Evolutionary conservation across 129 eudicot genomes (phyloP), one percentile per base, ranked within the genome.

Genomic region (Lactuca saligna): DNA sequence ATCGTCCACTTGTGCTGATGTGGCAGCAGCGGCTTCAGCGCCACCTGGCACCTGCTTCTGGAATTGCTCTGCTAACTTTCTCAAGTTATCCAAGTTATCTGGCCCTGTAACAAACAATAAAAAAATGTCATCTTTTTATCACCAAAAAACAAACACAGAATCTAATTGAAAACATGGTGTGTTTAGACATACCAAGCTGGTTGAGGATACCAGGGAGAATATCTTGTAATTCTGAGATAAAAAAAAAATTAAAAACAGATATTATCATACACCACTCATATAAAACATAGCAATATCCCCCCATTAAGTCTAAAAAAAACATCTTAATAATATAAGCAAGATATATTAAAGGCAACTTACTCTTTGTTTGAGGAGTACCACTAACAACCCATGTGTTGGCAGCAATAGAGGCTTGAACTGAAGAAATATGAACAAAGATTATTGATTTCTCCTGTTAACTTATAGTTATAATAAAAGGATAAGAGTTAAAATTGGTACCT

Each of bases 51-150:
- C 65, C 74, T 79, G 82, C 73, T 78, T 87, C 81, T 87, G 85
- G 79, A 87, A 87, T 64, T 81, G 86, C 78, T 83, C 89, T 15
- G 94, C 89, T 46, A 83, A 63, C 56, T 84, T 83, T 75, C 87
- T 87, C 78, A 87, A 56, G 51, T 46, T 46, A 12, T 46, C 51
- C 51, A 46, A 46, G 51, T 46, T 46, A 46, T 46, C 51, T 10
- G 76, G 61, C 1, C 76, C 69, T 72, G 69, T 60, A 34, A 7
- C 60, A 72, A 2, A 49, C 14, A 4, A 72, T 20, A 10, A 17
- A 25, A 10, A 58, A 10, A 57, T 42, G n/a, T 58, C 29, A 8
- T 15, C 5, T 58, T 66, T 42, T 57, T 29, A 11, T 46, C 4
- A 35, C 6, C 2, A 46, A 11, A 46, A 10, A 25, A 0, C 29